These are phyloP conservation scores for Tuber umbilicatum DNA, from an alignment of 495 filamentous ascomycete species.

Conservation along the genomic window DNA sequence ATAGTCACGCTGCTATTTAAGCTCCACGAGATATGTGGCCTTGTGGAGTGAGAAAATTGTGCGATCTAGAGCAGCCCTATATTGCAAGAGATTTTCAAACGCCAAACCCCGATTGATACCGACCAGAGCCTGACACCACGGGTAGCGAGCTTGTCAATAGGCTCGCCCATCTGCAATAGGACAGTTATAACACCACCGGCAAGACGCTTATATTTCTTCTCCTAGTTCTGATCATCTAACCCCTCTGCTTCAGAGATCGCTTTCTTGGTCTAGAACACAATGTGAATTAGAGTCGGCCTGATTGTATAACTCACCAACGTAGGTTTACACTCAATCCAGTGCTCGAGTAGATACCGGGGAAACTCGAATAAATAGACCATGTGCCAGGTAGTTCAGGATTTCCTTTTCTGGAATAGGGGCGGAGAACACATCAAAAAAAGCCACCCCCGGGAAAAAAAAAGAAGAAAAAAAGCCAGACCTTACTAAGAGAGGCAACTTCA, in stretches of 20 bases:
- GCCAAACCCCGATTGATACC: not conserved
- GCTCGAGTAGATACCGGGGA: no score
- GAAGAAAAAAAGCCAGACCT: no score
- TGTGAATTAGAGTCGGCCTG: conserved; percentile 8
- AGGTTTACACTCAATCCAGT: conserved; percentile 54
- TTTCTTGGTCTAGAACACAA: conserved; percentile 60
- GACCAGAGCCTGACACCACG: conserved; percentile 87
- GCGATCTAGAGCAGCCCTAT: conserved; percentile 78
- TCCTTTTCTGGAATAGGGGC: no score
- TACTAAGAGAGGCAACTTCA: no score
- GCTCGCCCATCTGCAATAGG: conserved; percentile 95
- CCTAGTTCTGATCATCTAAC: conserved; percentile 85
- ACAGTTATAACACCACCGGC: conserved; percentile 92
- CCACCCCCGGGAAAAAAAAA: no score
- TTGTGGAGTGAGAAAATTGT: conserved; percentile 96
- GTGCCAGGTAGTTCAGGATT: no score
- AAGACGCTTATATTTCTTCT: conserved; percentile 88
- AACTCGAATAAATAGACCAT: no score
- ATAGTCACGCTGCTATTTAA: conserved; percentile 85
- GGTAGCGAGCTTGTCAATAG: conserved; percentile 95
- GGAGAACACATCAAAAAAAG: no score
- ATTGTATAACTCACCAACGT: not conserved
- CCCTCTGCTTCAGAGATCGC: conserved; percentile 88
- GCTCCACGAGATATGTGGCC: conserved; percentile 81
- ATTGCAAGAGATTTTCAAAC: not conserved